These are phyloP conservation scores for Jatropha podagrica DNA, from an alignment of 441 rosid genomes.

Conservation along the genomic window DNA sequence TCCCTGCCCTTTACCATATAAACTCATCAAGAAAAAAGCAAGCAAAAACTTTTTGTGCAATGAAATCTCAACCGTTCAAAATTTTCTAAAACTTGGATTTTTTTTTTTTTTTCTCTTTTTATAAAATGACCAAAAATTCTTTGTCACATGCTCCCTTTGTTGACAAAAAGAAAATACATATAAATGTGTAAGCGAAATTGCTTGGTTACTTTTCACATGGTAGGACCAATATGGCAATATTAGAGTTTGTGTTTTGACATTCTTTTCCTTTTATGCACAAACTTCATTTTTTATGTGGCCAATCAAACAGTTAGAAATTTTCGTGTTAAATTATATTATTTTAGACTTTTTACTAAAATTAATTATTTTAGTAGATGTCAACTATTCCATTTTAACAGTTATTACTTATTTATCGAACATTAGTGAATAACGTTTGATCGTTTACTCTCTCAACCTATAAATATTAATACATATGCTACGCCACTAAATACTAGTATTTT, in stretches of 20 bases:
- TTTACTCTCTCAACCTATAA: no score
- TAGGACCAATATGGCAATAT: constrained; percentile 6
- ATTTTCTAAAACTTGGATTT: neutral
- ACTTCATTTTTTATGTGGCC: neutral
- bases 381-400: no score
- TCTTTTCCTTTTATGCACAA: neutral
- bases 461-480: no score
- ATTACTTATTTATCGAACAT: no score
- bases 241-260: neutral
- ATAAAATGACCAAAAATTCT: constrained; percentile 9
- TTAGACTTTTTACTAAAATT: no score
- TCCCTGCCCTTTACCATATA: neutral
- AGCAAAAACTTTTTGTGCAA: neutral
- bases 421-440: no score
- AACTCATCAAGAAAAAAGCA: neutral
- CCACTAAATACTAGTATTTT: no score
- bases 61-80: constrained; percentile 3
- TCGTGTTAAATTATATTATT: neutral
- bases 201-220: constrained; percentile 18
- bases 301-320: neutral
- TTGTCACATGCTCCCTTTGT: constrained; percentile 9
- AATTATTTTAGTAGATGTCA: no score
- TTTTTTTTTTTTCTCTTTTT: neutral
- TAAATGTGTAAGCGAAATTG: neutral
- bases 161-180: constrained; percentile 14